A percentile compares a stretch with the other conserved stretches of the same genome.
These are phyloP conservation scores for Thozetella sp. DNA, from an alignment of 495 filamentous ascomycete genomes.

Conservation along the genomic window DNA sequence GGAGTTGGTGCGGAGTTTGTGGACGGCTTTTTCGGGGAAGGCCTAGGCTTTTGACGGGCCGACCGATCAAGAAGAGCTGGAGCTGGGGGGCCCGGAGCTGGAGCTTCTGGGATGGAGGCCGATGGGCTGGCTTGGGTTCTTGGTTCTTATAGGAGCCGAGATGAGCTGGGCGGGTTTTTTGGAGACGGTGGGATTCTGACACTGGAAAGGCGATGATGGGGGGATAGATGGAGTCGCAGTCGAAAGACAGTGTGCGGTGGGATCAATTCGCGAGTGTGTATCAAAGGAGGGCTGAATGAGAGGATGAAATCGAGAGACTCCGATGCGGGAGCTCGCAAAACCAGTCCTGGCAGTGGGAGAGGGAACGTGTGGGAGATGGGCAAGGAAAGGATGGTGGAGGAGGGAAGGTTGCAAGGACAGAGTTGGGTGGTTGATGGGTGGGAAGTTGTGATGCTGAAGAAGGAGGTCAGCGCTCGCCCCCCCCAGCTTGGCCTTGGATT, in stretches of 20 bases:
- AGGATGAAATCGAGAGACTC: constrained; percentile 35
- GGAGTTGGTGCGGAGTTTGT: constrained; percentile 1
- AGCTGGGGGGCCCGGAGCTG: constrained; percentile 20
- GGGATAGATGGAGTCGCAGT: neutral
- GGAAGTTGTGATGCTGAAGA: constrained; percentile 25
- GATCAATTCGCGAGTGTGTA: constrained; percentile 26
- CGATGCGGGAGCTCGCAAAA: constrained; percentile 4
- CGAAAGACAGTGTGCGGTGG: neutral
- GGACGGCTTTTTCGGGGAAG: constrained; percentile 5
- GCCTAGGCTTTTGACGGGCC: constrained; percentile 7
- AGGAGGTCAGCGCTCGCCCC: neutral
- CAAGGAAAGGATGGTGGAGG: constrained; percentile 21
- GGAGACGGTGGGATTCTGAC: neutral
- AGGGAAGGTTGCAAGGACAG: constrained; percentile 12
- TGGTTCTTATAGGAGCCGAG: constrained; percentile 10
- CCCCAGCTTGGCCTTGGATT: constrained; percentile 1
- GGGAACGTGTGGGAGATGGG: constrained; percentile 5
- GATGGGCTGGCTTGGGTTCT: constrained; percentile 7
- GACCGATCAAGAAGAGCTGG: constrained; percentile 13
- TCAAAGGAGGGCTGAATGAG: constrained; percentile 40
- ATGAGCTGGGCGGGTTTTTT: constrained; percentile 6
- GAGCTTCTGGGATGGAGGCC: constrained; percentile 13
- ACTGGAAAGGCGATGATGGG: neutral
- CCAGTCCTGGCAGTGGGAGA: constrained; percentile 3
- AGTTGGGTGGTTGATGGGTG: constrained; percentile 9